Evolutionary conservation across 495 filamentous ascomycete genomes (phyloP).

Genomic region (Melanomma pulvis-pyrius): DNA sequence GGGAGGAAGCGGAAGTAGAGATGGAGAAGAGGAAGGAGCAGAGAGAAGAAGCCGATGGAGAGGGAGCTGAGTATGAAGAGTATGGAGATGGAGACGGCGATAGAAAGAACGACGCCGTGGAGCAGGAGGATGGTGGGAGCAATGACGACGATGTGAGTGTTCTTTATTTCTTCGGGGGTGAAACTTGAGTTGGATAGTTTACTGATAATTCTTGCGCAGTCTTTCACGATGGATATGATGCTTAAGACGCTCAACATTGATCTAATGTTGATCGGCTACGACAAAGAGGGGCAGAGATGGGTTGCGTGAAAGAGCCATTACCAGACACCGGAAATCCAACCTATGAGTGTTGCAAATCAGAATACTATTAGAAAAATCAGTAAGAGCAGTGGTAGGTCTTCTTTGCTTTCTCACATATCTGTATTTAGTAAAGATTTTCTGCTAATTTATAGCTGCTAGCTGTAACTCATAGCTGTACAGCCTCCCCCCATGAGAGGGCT

Average conservation of each 20-base stretch:
- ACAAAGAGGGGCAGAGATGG: conserved; percentile 60
- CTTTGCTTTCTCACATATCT: too few species aligned
- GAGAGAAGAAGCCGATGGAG: conserved; percentile 46
- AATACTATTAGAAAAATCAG: too few species aligned
- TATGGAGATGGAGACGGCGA: conserved; percentile 28
- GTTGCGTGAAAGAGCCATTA: conserved; percentile 33
- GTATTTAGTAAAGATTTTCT: too few species aligned
- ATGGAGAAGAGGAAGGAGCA: conserved; percentile 42
- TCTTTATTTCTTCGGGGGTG: background rate
- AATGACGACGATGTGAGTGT: conserved; percentile 49
- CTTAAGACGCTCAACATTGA: conserved; percentile 69
- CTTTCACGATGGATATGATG: conserved; percentile 75
- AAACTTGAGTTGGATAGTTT: background rate
- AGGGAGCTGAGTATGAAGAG: conserved; percentile 34
- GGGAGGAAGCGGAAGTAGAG: conserved; percentile 43
- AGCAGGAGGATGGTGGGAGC: conserved; percentile 15
- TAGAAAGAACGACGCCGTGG: conserved; percentile 23
- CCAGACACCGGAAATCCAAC: too few species aligned
- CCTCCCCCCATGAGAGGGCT: too few species aligned
- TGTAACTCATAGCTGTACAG: too few species aligned
- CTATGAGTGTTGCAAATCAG: too few species aligned
- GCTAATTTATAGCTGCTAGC: too few species aligned
- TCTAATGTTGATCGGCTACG: conserved; percentile 64
- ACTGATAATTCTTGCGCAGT: conserved; percentile 17
- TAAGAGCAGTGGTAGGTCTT: too few species aligned